phyloP scores from a whole-genome alignment of 169 alveolate species.

The Plasmodium billcollinsi region DNA sequence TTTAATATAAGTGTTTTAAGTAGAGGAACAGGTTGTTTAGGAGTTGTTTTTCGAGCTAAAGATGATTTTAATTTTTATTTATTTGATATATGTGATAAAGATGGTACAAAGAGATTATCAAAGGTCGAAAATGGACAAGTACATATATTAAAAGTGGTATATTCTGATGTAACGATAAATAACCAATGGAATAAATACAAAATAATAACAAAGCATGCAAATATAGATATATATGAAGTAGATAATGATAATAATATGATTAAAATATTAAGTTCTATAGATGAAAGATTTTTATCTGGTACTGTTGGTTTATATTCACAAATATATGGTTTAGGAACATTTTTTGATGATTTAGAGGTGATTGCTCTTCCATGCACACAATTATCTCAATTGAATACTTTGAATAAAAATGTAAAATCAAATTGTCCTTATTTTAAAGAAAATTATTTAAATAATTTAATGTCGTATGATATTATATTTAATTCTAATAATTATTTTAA shows the following conservation, averaged over 20 bases:
- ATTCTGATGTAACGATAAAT: conserved; percentile 86
- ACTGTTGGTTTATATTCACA: conserved; percentile 90
- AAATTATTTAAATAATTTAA: conserved; percentile 40
- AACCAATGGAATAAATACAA: conserved; percentile 84
- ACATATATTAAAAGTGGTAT: conserved; percentile 82
- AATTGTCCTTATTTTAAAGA: conserved; percentile 83
- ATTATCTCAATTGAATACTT: conserved; percentile 34
- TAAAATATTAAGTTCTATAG: conserved; percentile 83
- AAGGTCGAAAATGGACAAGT: conserved; percentile 88
- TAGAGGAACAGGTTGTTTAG: conserved; percentile 88
- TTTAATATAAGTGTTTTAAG: conserved; percentile 85
- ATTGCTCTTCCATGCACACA: conserved; percentile 83
- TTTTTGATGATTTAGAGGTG: conserved; percentile 87
- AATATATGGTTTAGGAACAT: conserved; percentile 89
- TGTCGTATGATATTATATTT: conserved; percentile 45
- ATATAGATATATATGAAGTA: conserved; percentile 80
- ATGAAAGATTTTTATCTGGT: conserved; percentile 90
- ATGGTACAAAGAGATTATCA: conserved; percentile 86
- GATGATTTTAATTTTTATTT: conserved; percentile 90
- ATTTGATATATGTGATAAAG: conserved; percentile 85
- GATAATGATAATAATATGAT: conserved; percentile 31
- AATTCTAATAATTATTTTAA: conserved; percentile 20
- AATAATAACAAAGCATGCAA: conserved; percentile 79
- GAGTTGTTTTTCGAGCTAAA: conserved; percentile 90
- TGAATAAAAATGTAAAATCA: conserved; percentile 51